Base-by-base conservation (phyloP, 2,329 filamentous ascomycete species). In the Sporothrix variecibatus region DNA sequence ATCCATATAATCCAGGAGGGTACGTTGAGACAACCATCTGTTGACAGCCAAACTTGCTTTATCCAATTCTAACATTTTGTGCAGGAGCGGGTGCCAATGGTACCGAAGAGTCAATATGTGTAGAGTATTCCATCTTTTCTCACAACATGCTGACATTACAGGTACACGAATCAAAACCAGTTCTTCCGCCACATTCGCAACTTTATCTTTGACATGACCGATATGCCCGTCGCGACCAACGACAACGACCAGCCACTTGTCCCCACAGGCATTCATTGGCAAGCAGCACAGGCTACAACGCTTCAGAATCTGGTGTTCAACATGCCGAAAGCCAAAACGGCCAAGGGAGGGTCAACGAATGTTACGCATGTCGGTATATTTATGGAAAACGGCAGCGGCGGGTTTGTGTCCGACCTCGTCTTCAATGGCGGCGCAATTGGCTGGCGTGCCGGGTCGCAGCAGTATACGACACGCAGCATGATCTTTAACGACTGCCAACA, bases 401-500 rank as follows among this genome's bases (percentile, higher is more conserved):
- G 40, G 7, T 43, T 43, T 12, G 40, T 43, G 40, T 43, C 40
- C 6, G 40, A 43, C 12, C 40, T 43, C 12, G 40, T 23, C 38
- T 92, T 93, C 83, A 87, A 90, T 68, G 91, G 91, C n/a, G 91
- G 91, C 56, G 85, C 17, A 43, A 38, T 72, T 43, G 72, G 72
- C n/a, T 67, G 34, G 23, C 23, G 51, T 79, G 92, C 90, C 12
- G 40, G 40, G 40, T 43, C 40, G 40, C 40, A 43, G 40, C 40
- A 43, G 40, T 43, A 43, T 12, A 43, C 40, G 6, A 88, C 89
- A 53, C 86, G 90, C 20, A 92, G 93, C 78, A 79, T 92, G 76
- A 89, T 86, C 34, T 92, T 93, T 82, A 87, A 87, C 77, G 84
- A 87, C 75, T 88, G 89, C 77, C 84, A 89, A 77, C 91, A 89